phyloP scores from a whole-genome alignment of 352 stramenopile genomes.

The Elongisporangium prolatum region DNA sequence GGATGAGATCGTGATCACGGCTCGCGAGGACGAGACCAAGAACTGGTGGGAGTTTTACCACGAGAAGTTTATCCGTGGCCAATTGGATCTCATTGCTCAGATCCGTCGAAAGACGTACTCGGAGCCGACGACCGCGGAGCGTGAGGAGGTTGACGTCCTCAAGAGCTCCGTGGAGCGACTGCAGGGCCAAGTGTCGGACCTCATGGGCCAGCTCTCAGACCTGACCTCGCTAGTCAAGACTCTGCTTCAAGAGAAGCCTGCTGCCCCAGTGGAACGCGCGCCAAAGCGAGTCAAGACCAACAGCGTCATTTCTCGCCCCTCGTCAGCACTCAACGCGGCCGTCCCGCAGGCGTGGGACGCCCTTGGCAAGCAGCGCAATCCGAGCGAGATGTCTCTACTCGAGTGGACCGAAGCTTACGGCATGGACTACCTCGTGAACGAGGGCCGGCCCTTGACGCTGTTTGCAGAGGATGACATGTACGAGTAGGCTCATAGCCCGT shows the following conservation, averaged over 20 bases:
- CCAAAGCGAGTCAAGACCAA: constrained; percentile 48
- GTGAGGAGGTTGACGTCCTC: constrained; percentile 71
- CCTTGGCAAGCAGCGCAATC: constrained; percentile 38
- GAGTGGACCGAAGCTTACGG: constrained; percentile 78
- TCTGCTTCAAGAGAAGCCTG: constrained; percentile 54
- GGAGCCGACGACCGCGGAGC: constrained; percentile 67
- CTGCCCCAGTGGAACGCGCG: constrained; percentile 10
- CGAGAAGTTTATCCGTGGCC: constrained; percentile 84
- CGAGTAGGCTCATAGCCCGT: constrained; percentile 19
- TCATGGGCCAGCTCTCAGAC: constrained; percentile 75
- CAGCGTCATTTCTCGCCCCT: constrained; percentile 12
- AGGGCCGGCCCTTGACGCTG: constrained; percentile 45
- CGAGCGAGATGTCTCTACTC: constrained; percentile 62
- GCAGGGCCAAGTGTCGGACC: constrained; percentile 65
- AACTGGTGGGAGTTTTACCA: constrained; percentile 93
- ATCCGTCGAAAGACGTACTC: constrained; percentile 89
- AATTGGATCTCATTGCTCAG: constrained; percentile 82
- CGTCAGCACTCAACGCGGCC: constrained; percentile 8
- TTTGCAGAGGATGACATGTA: constrained; percentile 58
- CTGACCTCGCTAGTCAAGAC: constrained; percentile 71
- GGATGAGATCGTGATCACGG: constrained; percentile 82
- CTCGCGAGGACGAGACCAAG: constrained; percentile 68
- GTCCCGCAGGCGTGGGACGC: constrained; percentile 26
- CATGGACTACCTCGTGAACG: constrained; percentile 78
- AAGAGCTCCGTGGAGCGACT: constrained; percentile 74